phyloP scores from a whole-genome alignment of 179 eudicot species.

The Dionaea muscipula region DNA sequence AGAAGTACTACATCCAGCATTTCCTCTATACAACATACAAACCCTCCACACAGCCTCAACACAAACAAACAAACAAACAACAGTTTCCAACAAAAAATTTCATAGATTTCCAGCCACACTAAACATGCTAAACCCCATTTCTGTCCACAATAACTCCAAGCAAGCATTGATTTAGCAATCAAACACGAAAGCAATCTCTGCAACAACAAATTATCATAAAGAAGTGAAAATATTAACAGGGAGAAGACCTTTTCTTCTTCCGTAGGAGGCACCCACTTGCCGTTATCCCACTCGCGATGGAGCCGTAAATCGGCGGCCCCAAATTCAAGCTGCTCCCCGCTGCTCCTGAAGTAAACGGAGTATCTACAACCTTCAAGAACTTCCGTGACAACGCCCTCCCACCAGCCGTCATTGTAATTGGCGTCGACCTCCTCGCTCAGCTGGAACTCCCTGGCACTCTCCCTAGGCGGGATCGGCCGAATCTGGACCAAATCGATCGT shows the following conservation, averaged over 20 bases:
- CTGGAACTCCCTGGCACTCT: slow-evolving; percentile 21
- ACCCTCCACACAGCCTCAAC: no score
- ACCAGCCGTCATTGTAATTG: slow-evolving; percentile 68
- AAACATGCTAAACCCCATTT: no score
- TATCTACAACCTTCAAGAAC: slow-evolving; percentile 23
- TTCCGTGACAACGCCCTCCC: slow-evolving; percentile 79
- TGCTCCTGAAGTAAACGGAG: slow-evolving; percentile 53
- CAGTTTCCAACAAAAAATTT: no score
- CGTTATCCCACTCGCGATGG: slow-evolving; percentile 74
- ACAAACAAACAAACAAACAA: no score
- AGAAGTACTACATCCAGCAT: no score
- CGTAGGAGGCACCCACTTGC: slow-evolving; percentile 58
- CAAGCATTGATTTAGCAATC: no score
- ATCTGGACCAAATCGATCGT: slow-evolving; percentile 49
- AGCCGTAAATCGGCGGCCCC: slow-evolving; percentile 30
- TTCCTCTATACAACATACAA: neutral
- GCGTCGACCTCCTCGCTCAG: slow-evolving; percentile 78
- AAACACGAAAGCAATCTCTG: no score
- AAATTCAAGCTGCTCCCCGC: slow-evolving; percentile 57
- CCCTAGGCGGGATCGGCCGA: slow-evolving; percentile 58
- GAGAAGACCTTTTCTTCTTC: slow-evolving; percentile 16
- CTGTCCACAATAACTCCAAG: no score
- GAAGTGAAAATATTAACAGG: no score
- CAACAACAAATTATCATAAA: no score
- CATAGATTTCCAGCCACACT: no score